Evolutionary conservation across 805 yeast genomes (phyloP), one percentile per base, ranked within the genome.

Genomic region (Metschnikowia cerradonensis): DNA sequence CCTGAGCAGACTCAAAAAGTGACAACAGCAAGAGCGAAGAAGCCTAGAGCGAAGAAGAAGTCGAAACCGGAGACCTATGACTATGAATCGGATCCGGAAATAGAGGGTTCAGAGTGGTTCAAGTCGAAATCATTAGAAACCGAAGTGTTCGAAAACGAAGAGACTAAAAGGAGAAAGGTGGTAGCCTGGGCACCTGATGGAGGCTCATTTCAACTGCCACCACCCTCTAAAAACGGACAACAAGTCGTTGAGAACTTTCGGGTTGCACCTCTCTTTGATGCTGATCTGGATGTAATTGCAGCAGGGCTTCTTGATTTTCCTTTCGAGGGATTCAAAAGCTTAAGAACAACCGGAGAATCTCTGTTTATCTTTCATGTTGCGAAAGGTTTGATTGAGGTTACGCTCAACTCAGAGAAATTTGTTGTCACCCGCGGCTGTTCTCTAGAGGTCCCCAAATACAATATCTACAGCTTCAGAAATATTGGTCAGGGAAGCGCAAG

Each of bases 371-470:
- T 90, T 62, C 86, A 83, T 62, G 90, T 90, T 40, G 77, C 86
- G 4, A 71, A 76, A 37, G 97, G 97, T 0, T 58, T 77, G 2
- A 63, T 88, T 7, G 88, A 88, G 59, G 91, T 88, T 2, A 79
- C 82, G 1, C 56, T 90, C 3, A 78, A 81, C 17, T 80, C 79
- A 5, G 76, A 74, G 19, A 74, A 71, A 20, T 88, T 90, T 63
- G 67, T 82, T 3, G 86, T 84, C 6, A 75, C 80, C 0, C 71
- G 76, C 49, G 96, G 96, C 1, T 86, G 96, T 48, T 80, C 92
- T 4, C 84, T 90, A 60, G 88, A 86, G 60, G 77, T 91, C 5
- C 97, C 97, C 0, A 79, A 86, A 70, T 86, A 84, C 4, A 88
- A 87, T 62, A 75, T 77, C 40, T 90, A 88, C 66, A 80, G 86